These are phyloP conservation scores for Apiospora rasikravindrae DNA, from an alignment of 2,329 filamentous ascomycete genomes.

Conservation along the genomic window DNA sequence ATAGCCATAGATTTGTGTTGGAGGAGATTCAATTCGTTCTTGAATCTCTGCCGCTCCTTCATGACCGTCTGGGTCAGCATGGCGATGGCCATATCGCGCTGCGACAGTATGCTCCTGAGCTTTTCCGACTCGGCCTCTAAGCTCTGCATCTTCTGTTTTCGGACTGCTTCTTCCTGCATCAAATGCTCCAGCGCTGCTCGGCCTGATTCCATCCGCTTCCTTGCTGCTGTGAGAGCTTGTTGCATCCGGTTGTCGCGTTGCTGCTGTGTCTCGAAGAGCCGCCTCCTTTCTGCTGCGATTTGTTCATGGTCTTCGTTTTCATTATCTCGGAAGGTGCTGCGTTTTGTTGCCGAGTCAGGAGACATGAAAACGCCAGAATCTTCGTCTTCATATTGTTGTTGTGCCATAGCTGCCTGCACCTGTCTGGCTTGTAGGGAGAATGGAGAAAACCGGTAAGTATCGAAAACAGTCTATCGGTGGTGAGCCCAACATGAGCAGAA, in stretches of 20 bases:
- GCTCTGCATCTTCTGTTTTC: neutral
- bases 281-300: neutral
- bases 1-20: neutral
- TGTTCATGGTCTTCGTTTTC: neutral
- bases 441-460: neutral
- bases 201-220: neutral
- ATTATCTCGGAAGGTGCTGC: neutral
- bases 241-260: neutral
- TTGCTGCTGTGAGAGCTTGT: neutral
- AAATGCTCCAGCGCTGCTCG: neutral
- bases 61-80: neutral
- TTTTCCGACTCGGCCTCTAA: neutral
- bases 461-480: neutral
- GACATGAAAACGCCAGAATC: neutral
- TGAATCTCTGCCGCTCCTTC: neutral
- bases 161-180: neutral
- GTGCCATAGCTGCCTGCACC: neutral
- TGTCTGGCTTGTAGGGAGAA: neutral
- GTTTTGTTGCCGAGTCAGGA: neutral
- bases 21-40: neutral
- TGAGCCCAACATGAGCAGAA: neutral
- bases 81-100: neutral
- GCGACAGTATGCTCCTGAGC: neutral
- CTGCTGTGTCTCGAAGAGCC: neutral
- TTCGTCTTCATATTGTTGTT: neutral